Evolutionary conservation across 2,329 filamentous ascomycete genomes (phyloP).

Genomic region (Biscogniauxia sp.): DNA sequence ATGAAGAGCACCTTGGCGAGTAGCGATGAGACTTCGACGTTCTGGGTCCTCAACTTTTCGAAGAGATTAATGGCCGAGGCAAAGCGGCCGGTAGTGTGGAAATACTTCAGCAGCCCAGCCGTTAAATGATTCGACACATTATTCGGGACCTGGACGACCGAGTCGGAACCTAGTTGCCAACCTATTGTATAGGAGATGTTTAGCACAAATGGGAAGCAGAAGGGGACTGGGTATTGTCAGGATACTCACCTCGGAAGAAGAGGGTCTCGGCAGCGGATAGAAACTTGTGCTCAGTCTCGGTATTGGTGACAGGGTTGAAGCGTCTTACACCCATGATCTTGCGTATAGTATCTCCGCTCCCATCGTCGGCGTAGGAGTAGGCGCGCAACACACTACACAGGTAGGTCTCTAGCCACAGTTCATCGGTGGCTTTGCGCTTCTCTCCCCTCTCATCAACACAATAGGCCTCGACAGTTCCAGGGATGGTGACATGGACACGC

Average conservation of each 20-base stretch:
- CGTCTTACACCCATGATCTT: slow-evolving; percentile 96
- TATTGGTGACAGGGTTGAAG: slow-evolving; percentile 97
- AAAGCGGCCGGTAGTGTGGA: slow-evolving; percentile 91
- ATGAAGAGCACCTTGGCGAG: slow-evolving; percentile 88
- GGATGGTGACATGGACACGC: slow-evolving; percentile 97
- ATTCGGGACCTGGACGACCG: slow-evolving; percentile 95
- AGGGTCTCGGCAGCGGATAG: slow-evolving; percentile 89
- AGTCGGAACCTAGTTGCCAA: slow-evolving; percentile 94
- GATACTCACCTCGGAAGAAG: slow-evolving; percentile 77
- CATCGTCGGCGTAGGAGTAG: slow-evolving; percentile 95
- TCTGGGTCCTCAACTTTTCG: slow-evolving; percentile 87
- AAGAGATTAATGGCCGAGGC: slow-evolving; percentile 96
- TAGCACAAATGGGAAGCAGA: not conserved
- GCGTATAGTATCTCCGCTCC: slow-evolving; percentile 88
- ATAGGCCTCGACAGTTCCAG: slow-evolving; percentile 93
- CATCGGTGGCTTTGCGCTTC: slow-evolving; percentile 88
- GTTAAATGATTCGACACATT: slow-evolving; percentile 95
- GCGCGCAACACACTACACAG: slow-evolving; percentile 91
- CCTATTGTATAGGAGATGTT: slow-evolving; percentile 46
- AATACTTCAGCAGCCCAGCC: slow-evolving; percentile 89
- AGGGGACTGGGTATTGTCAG: not conserved
- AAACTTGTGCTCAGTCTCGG: slow-evolving; percentile 97
- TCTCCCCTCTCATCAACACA: slow-evolving; percentile 96
- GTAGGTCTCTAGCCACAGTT: slow-evolving; percentile 96
- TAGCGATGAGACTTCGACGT: slow-evolving; percentile 90